Base-by-base conservation (phyloP, 192 early-diverging fungal species). In the Diversispora eburnea region DNA sequence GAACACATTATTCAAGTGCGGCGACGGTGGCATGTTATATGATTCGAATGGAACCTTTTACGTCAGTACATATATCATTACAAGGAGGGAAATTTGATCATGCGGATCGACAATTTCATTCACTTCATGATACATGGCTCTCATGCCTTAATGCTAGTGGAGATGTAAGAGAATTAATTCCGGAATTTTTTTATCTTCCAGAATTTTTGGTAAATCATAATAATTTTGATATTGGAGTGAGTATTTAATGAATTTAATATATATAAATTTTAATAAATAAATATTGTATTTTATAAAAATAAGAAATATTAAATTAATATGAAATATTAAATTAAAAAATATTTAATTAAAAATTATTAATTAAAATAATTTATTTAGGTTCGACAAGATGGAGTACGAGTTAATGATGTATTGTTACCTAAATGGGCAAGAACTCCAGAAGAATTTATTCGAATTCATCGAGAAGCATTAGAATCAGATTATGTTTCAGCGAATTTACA, bases 1-100 rank as follows among this genome's bases (percentile, higher is more conserved):
- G 94, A 10, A 94, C 94, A n/a, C 94, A 96, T 79, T 96, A 96
- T 81, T 93, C 91, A 7, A 94, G 92, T 19, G 90, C 94, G 0
- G 89, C 90, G 67, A 86, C 89, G 25, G 92, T 94, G 7, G 84
- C 91, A 13, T 91, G 89, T 61, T 96, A 91, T 77, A 76, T 96
- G 42, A 83, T 96, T 42, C 84, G 94, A 19, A 66, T 91, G 60
- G 94, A 96, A 72, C 94, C 94, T 7, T 96, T 92, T 78, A 90
- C 94, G 39, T 72, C 62, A 56, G 74, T 73, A 13, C 46, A 67
- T 52, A 81, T 74, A 12, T 62, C 77, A n/a, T 70, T 83, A 15
- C 73, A 78, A 81, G 88, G 89, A 61, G 90, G 90, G 4, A 89
- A 86, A 54, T 90, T 91, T 73, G 90, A 91, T 78, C 90, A 91